Evolutionary conservation across 2,329 filamentous ascomycete species (phyloP), one percentile per base, ranked within the genome.

Genomic region (Neopestalotiopsis clavispora): DNA sequence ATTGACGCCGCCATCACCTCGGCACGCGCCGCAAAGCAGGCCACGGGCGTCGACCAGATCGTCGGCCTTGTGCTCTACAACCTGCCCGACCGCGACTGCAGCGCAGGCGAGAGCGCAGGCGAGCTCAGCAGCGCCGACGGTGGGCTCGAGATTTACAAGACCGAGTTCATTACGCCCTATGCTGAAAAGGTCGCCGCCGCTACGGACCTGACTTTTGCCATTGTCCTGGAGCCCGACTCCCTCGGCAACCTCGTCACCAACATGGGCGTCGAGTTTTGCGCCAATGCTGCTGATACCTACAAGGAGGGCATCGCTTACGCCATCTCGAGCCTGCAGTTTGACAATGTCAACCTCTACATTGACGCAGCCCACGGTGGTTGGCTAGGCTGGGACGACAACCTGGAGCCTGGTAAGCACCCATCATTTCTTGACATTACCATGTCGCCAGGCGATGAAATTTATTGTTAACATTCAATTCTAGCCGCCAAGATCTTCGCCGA

Each of bases 1-100:
- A 76, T 78, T 45, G 76, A 75, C 69, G 87, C 86, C 75, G 85
- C 86, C n/a, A 87, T 84, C 70, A 72, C 73, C n/a, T 71, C 74
- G 4, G 82, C 81, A 2, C 80, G 81, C 40, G 72, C 72, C 23
- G 63, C 34, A 1, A 66, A 66, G 63, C 14, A 12, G 30, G 38
- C 49, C 12, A 57, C 34, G 1, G 63, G 63, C 20, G 63, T 58
- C 23, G 57, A 59, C 38, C 75, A 83, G 72, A 80, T 84, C 61
- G 76, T 84, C 4, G 80, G 82, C 7, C 73, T 85, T 28, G 81
- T 85, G 17, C 75, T 84, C 4, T 84, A 84, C 74, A 80, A 84
- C 71, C 76, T 85, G 1, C 63, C 63, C 82, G 82, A 84, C 69
- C 74, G 83, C 2, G 83, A 85, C 74, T 85, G 83, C 77, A 79